Evolutionary conservation across 2,329 filamentous ascomycete species (phyloP), one percentile per base, ranked within the genome.

Genomic region (Paecilomyces variotii): DNA sequence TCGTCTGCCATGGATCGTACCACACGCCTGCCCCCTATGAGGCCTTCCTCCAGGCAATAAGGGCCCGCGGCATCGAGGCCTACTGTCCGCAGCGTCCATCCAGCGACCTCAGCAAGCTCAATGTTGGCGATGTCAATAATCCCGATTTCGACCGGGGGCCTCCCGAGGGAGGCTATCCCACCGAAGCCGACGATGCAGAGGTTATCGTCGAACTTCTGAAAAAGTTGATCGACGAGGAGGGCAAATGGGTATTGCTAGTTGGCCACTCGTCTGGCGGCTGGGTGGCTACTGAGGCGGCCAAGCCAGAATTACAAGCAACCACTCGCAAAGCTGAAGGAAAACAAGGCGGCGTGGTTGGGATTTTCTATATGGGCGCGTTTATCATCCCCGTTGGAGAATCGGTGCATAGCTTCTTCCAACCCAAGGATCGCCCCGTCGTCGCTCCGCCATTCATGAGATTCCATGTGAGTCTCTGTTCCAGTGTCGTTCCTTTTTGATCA

Each of bases 51-150:
- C 57, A 65, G 3, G 62, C 61, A 3, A 55, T 72, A 6, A 64
- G 58, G 51, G 54, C 60, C 1, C 60, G 59, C 2, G 65, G 67
- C 0, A 69, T 73, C 11, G 68, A 72, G 28, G 58, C 69, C 1
- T 67, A 70, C 60, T 74, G 70, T 24, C 71, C 72, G 14, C 71
- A 74, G 35, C 64, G 71, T 5, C 68, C 71, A 1, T 72, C 69
- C 2, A 62, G 68, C 9, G 71, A 74, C 56, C 64, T 94, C 11
- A 84, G 85, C 19, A 74, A 72, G 7, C 79, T 89, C 12, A 81
- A 80, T 61, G 81, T 81, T 3, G 86, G 85, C 0, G 84, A 88
- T 66, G 82, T 80, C 64, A 50, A 51, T 51, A 55, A 60, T 55
- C 68, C 28, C 6, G 68, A 63, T 28, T 63, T 63, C 6, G 50